Percentiles rank a stretch among this genome's conserved stretches.
Evolutionary conservation across 2,329 filamentous ascomycete species (phyloP).

Genomic region (Diaporthe amygdali): DNA sequence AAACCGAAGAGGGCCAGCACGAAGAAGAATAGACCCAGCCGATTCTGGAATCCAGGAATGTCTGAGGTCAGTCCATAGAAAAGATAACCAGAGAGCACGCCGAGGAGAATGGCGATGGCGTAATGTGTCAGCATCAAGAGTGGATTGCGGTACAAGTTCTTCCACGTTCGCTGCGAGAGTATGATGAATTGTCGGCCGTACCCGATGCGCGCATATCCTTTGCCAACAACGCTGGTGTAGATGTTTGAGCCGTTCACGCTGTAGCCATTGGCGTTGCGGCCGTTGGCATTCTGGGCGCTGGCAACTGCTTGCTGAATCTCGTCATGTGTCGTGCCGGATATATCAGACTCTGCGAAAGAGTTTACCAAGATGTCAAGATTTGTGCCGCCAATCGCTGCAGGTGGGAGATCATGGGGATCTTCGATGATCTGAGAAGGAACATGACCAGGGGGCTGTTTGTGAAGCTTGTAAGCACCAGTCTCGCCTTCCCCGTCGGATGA

Average conservation of each 20-base stretch:
- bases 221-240: slow-evolving; percentile 66
- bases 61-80: slow-evolving; percentile 97
- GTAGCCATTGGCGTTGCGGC: slow-evolving; percentile 61
- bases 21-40: slow-evolving; percentile 97
- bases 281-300: slow-evolving; percentile 71
- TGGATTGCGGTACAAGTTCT: slow-evolving; percentile 95
- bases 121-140: slow-evolving; percentile 99
- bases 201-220: slow-evolving; percentile 82
- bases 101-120: slow-evolving; percentile 92
- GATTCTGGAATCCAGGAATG: slow-evolving; percentile 96
- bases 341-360: slow-evolving; percentile 78
- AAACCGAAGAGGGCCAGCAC: slow-evolving; percentile 95
- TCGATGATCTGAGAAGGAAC: slow-evolving; percentile 68
- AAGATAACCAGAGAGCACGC: slow-evolving; percentile 91
- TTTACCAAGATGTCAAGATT: slow-evolving; percentile 83
- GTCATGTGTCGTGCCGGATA: slow-evolving; percentile 74
- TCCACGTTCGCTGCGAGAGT: slow-evolving; percentile 90
- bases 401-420: slow-evolving; percentile 69
- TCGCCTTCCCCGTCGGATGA: slow-evolving; percentile 61
- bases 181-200: slow-evolving; percentile 85
- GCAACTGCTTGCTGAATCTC: slow-evolving; percentile 77
- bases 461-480: slow-evolving; percentile 55
- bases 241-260: slow-evolving; percentile 52
- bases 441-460: slow-evolving; percentile 46
- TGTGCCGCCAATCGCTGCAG: slow-evolving; percentile 66